Base-by-base conservation (phyloP, 225 moss, liverwort and hornwort genomes). In the Climacium dendroides region DNA sequence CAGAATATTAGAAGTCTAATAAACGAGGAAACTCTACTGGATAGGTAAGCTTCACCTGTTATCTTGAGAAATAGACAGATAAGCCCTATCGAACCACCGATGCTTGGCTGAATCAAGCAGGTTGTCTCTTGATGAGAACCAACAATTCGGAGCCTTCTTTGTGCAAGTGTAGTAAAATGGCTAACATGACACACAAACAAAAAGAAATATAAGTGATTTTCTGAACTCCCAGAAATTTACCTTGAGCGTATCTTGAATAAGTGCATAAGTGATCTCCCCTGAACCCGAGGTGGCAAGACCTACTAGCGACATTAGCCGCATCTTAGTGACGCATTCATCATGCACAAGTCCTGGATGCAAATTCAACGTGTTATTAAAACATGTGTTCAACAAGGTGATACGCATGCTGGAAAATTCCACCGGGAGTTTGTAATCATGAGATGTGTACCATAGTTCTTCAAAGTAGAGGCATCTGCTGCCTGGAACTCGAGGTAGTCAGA, bases 221-320 rank as follows among this genome's bases (percentile, higher is more conserved):
- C 41, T 54, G 7, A 43, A 85, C 35, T 50, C 64, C 50, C 43
- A 67, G 82, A 26, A 29, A 47, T 18, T 39, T 91, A 99, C 98
- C 97, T 97, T 95, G 83, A 99, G 93, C 60, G 96, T 95, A 86
- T 99, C 96, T 90, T 93, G 91, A 77, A 99, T 95, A 30, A 94
- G 92, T 17, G 94, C 74, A 85, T 99, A 99, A 29, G 95, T 91
- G 70, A 99, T 88, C 82, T 97, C 98, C 72, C 97, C 97, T 70
- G 97, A 95, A 70, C 96, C 90, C 78, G 94, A 96, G 18, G 97
- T 96, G 58, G 98, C 97, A 84, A 99, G 96, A 73, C 98, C 96
- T 17, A 95, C 95, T 61, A 99, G 91, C 39, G 98, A 99, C 94
- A 97, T 95, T 13, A 99, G 94, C 54, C 98, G 95, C 97, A 99